Base-by-base conservation (phyloP, 805 yeast species). In the Candida germanica region DNA sequence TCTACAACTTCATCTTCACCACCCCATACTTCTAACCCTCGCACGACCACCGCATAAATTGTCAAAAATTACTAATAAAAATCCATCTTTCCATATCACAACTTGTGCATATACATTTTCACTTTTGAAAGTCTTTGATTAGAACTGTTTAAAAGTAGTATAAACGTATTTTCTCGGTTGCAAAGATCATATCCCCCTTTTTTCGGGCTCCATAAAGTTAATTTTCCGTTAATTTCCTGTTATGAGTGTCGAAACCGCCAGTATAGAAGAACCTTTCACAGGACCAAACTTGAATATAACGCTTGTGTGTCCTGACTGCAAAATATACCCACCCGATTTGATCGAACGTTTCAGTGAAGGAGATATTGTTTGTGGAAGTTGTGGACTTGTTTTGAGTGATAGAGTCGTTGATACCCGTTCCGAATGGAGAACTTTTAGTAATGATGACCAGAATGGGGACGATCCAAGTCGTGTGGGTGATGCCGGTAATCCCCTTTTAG, bases 391-490 rank as follows among this genome's bases (percentile, higher is more conserved):
- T 1, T 73, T 93, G 16, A 86, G 95, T 49, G 95, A 88, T 56
- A 74, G 89, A 46, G 81, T 91, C 34, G 96, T 91, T 20, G 98
- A 91, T 54, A 89, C 95, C 4, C 73, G 98, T 48, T 87, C 96
- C 1, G 98, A 91, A 69, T 91, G 98, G 98, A 85, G 98, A 69
- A 93, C 98, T 2, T 91, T 91, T 59, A 83, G 94, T 41, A 93
- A 93, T 56, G 98, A 91, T 59, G 98, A 91, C 60, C 98, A 91
- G 59, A 93, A 91, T 50, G 95, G 95, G 51, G 97, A 88, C 60
- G 98, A 91, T 59, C 98, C 98, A 4, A 82, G 93, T 47, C 98
- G 98, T 85, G 98, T 91, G 45, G 98, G 98, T 61, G 97, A 89
- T 56, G 97, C 97, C 4, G 81, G 88, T 12, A 89, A 89, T 56